A percentile compares a stretch with the other conserved stretches of the same genome.
These are phyloP conservation scores for Samsoniella hepiali DNA, from an alignment of 2,329 filamentous ascomycete genomes.

Conservation along the genomic window DNA sequence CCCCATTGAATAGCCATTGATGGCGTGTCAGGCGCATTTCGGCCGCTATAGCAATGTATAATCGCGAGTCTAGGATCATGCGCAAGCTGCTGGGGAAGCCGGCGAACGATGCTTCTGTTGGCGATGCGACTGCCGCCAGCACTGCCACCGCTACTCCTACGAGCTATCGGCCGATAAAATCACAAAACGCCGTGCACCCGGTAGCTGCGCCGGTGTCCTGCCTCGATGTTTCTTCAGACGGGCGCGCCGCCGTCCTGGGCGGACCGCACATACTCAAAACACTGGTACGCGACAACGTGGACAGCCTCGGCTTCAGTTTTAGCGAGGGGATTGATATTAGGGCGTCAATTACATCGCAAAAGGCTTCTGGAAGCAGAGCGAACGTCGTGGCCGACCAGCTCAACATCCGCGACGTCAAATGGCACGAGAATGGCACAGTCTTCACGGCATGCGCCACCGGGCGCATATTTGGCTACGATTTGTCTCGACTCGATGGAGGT, in stretches of 20 bases:
- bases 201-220: slow-evolving; percentile 53
- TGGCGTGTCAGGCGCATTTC: slow-evolving; percentile 33
- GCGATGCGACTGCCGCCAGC: slow-evolving; percentile 45
- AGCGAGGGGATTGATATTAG: slow-evolving; percentile 57
- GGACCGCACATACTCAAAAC: slow-evolving; percentile 61
- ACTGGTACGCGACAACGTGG: slow-evolving; percentile 49
- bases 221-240: slow-evolving; percentile 57
- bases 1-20: slow-evolving; percentile 22
- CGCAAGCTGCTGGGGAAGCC: slow-evolving; percentile 58
- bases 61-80: slow-evolving; percentile 55
- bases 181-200: slow-evolving; percentile 53
- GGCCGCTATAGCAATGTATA: slow-evolving; percentile 44
- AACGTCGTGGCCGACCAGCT: slow-evolving; percentile 52
- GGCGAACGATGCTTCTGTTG: slow-evolving; percentile 44
- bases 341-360: slow-evolving; percentile 51
- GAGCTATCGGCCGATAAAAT: slow-evolving; percentile 50
- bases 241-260: slow-evolving; percentile 53
- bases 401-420: slow-evolving; percentile 61
- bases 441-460: slow-evolving; percentile 63
- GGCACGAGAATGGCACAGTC: slow-evolving; percentile 52
- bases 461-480: slow-evolving; percentile 63
- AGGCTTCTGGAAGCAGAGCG: slow-evolving; percentile 39
- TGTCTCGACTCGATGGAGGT: slow-evolving; percentile 47
- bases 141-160: slow-evolving; percentile 37
- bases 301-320: slow-evolving; percentile 32